These are phyloP conservation scores for Phytophthora capsici DNA, from an alignment of 352 stramenopile species.

Conservation along the genomic window DNA sequence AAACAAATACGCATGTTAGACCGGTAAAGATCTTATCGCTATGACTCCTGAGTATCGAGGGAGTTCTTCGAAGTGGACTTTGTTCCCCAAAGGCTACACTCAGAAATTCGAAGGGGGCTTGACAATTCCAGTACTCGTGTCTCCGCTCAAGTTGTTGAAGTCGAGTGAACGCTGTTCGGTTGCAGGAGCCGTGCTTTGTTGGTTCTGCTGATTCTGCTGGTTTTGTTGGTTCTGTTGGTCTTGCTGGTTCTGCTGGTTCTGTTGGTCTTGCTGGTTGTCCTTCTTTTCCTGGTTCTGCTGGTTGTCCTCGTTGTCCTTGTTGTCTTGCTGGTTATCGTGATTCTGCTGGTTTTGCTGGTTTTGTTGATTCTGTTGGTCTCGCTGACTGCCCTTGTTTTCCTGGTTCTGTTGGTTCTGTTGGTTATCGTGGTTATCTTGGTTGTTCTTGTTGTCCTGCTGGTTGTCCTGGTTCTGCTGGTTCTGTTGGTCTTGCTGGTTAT, in stretches of 20 bases:
- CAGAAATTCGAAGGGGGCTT: not conserved
- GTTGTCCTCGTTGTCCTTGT: no score
- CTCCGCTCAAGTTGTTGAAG: constrained; percentile 6
- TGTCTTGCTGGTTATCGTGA: no score
- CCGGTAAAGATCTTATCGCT: not conserved
- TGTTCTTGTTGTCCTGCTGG: not conserved
- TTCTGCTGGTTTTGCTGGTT: no score
- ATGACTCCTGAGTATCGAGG: no score
- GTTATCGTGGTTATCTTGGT: not conserved
- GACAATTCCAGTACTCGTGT: not conserved
- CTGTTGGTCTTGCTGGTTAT: no score
- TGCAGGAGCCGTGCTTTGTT: not conserved
- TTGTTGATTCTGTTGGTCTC: not conserved
- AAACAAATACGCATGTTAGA: not conserved
- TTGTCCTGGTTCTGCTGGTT: not conserved
- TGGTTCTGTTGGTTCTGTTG: not conserved
- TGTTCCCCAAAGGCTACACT: not conserved
- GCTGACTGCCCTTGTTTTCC: not conserved
- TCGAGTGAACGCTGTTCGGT: constrained; percentile 1
- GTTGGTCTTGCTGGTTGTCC: not conserved
- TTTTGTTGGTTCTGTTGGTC: not conserved
- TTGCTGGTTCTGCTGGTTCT: not conserved
- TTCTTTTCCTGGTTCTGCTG: not conserved
- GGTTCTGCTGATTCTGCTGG: not conserved
- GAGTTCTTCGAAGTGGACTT: no score